Percentiles rank a stretch among this genome's conserved stretches.
Conservation (phyloP, 164 flowering plant genomes). For the Magnolia officinalis region DNA sequence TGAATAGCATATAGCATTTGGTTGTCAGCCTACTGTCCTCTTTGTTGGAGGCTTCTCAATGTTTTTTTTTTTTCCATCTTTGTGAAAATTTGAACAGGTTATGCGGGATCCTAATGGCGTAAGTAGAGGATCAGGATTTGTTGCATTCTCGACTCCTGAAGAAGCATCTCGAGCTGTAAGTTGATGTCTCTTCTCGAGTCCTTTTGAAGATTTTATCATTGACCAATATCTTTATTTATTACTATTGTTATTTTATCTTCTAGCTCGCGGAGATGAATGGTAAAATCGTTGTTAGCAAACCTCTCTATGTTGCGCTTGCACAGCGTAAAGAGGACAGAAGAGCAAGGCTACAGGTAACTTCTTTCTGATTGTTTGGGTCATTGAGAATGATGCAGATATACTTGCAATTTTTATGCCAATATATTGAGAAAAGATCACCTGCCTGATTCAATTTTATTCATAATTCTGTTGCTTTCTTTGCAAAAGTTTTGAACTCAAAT, state of each 20-base stretch:
- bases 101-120: constrained; percentile 80
- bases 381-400: not conserved
- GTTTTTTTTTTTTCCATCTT: not conserved
- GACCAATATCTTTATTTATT: not conserved
- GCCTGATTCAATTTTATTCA: not conserved
- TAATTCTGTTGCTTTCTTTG: not conserved
- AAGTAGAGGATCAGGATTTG: constrained; percentile 85
- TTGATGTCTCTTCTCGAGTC: not conserved
- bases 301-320: constrained; percentile 78
- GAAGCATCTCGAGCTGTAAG: constrained; percentile 90
- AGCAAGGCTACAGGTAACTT: constrained; percentile 62
- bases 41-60: not conserved
- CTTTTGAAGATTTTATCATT: not conserved
- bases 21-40: not conserved
- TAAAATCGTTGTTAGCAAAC: constrained; percentile 67
- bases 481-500: too few relatives aligned
- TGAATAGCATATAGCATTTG: not conserved
- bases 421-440: not conserved
- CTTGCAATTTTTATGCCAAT: not conserved
- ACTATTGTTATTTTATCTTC: not conserved
- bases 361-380: not conserved
- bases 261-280: constrained; percentile 73
- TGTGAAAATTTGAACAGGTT: constrained; percentile 34
- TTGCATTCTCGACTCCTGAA: constrained; percentile 74
- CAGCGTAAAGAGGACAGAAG: constrained; percentile 75